phyloP scores from a whole-genome alignment of 2,329 filamentous ascomycete species.

The Pseudonectria buxi region DNA sequence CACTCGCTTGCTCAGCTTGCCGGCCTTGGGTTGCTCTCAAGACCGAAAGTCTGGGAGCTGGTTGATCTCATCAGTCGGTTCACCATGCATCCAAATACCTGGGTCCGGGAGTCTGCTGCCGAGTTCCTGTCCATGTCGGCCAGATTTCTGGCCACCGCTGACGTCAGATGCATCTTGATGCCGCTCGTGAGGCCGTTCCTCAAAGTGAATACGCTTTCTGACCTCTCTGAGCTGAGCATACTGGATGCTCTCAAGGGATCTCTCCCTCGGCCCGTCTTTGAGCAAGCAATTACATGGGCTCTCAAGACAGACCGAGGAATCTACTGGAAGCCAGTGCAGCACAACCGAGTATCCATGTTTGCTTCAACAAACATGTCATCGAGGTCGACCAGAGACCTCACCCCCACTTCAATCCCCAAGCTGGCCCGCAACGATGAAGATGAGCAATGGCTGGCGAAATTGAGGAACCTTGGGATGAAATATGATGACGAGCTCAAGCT shows the following conservation, averaged over 20 bases:
- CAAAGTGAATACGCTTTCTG: conserved; percentile 59
- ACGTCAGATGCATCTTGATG: conserved; percentile 74
- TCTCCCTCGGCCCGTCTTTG: conserved; percentile 70
- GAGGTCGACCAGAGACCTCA: conserved; percentile 49
- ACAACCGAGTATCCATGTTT: conserved; percentile 58
- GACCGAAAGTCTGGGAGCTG: conserved; percentile 79
- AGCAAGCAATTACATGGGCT: conserved; percentile 82
- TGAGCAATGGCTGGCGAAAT: conserved; percentile 80
- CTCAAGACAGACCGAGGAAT: conserved; percentile 69
- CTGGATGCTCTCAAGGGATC: conserved; percentile 81
- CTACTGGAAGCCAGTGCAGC: conserved; percentile 78
- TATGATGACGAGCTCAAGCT: conserved; percentile 86
- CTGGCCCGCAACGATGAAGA: conserved; percentile 82
- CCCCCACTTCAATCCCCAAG: conserved; percentile 52
- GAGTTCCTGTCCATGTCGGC: conserved; percentile 76
- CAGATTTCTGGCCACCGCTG: conserved; percentile 68
- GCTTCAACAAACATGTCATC: conserved; percentile 49
- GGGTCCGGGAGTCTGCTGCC: conserved; percentile 85
- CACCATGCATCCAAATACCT: conserved; percentile 87
- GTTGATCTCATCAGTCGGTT: conserved; percentile 78
- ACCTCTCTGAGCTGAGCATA: conserved; percentile 65
- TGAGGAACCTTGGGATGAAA: conserved; percentile 76
- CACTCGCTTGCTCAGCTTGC: conserved; percentile 85
- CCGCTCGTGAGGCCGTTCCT: conserved; percentile 78
- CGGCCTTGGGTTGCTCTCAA: conserved; percentile 77